A percentile compares a stretch with the other conserved stretches of the same genome.
Conservation (phyloP, 139 green algal species). For the Ostreobium quekettii region DNA sequence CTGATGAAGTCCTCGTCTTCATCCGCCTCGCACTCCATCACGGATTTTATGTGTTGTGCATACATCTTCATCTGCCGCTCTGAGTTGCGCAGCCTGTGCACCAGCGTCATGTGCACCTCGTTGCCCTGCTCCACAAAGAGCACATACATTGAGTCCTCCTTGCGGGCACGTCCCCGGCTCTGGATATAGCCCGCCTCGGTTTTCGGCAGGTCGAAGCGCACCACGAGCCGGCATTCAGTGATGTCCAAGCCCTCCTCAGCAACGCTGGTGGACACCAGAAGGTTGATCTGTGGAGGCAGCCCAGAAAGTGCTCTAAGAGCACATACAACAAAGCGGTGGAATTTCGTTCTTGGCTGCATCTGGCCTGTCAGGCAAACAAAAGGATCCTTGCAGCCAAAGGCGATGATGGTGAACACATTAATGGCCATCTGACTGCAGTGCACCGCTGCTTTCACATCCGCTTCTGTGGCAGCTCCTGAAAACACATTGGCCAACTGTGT, state of each 20-base stretch:
- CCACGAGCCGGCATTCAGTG: constrained; percentile 19
- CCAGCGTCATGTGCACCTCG: neutral
- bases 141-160: constrained; percentile 6
- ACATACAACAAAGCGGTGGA: too few relatives aligned
- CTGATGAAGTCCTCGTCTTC: constrained; percentile 11
- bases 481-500: too few relatives aligned
- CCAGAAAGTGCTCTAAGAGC: too few relatives aligned
- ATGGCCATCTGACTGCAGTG: too few relatives aligned
- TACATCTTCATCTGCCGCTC: constrained; percentile 10
- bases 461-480: too few relatives aligned
- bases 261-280: constrained; percentile 18
- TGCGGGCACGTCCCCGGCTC: constrained; percentile 19
- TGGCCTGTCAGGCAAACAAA: too few relatives aligned
- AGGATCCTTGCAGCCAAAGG: too few relatives aligned
- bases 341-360: too few relatives aligned
- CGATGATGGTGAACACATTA: too few relatives aligned
- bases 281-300: constrained; percentile 1
- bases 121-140: constrained; percentile 14
- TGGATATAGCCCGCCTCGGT: constrained; percentile 20
- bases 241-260: constrained; percentile 28
- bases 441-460: too few relatives aligned
- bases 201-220: constrained; percentile 23
- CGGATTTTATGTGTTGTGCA: neutral
- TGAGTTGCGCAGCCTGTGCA: neutral
- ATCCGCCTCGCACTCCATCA: neutral